Base-by-base conservation (phyloP, 768 basidiomycete species). In the Nidularia pulvinata region DNA sequence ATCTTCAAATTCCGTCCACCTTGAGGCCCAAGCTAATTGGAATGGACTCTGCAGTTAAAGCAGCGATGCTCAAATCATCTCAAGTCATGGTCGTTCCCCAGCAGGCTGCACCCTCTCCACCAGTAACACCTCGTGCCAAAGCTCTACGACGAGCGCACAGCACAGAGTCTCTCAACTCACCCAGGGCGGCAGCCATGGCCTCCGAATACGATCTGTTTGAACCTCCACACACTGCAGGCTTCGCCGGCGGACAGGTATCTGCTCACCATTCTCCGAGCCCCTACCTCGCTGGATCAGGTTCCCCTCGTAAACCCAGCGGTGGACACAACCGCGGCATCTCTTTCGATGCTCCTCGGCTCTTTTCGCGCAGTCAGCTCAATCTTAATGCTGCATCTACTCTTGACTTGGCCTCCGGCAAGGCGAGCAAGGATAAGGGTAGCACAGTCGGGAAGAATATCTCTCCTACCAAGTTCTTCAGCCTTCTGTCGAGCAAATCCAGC, bases 11-110 rank as follows among this genome's bases (percentile, higher is more conserved):
- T 19, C 93, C 93, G 3, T 71, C 81, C 6, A 83, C 82, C 2
- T 73, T 94, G 22, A 82, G 93, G 6, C 87, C 86, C 1, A 92
- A 93, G 69, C 82, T 95, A 14, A 76, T 77, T 47, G 84, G 83
- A 13, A 91, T 96, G 82, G 91, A 95, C 53, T 72, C 86, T 0
- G 84, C 88, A 1, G 89, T 96, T 48, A 96, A 96, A 65, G 92
- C 90, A 4, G 91, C 90, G 10, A 95, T 96, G 91, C 75, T 96
- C 52, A 93, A 91, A 65, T 92, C 91, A 0, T 93, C 92, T 1
- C 84, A 88, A 33, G 80, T 81, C 30, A 73, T 91, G 66, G 70
- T 78, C 16, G 67, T 74, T 6, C 73, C 73, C 32, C 62, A 66
- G 25, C 58, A 69, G 14, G 37, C 37, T 16, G 61, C 66, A 30